Evolutionary conservation across 176 grass and related monocot species (phyloP).

Genomic region (Oryza glaberrima): DNA sequence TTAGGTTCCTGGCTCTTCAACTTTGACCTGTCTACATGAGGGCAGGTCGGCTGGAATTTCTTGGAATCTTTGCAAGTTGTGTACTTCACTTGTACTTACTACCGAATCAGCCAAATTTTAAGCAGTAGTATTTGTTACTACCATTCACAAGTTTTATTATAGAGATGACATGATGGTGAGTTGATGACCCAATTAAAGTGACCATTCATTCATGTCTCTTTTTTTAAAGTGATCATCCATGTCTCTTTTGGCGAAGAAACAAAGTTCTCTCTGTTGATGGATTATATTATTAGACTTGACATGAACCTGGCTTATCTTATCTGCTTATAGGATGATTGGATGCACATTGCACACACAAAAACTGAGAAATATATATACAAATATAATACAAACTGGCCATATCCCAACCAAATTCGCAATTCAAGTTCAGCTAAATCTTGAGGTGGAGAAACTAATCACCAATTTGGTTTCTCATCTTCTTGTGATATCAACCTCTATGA

Average conservation of each 20-base stretch:
- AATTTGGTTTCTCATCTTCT: background rate
- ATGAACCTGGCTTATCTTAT: background rate
- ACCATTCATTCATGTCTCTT: background rate
- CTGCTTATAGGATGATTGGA: background rate
- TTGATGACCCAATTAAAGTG: slow-evolving; percentile 5
- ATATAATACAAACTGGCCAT: background rate
- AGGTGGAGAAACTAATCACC: background rate
- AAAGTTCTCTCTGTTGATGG: background rate
- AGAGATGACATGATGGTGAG: background rate
- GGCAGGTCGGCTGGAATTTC: background rate
- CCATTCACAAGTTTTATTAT: background rate
- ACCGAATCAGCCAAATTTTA: background rate
- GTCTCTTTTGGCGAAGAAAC: background rate
- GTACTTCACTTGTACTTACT: background rate
- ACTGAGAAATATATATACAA: background rate
- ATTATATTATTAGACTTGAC: background rate
- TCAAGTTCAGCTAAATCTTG: background rate
- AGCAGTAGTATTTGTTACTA: background rate
- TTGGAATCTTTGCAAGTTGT: background rate
- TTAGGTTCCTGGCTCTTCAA: background rate
- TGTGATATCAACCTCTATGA: background rate
- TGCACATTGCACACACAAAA: background rate
- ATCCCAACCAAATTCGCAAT: background rate
- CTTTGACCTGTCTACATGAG: background rate
- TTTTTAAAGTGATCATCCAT: background rate